A percentile compares a stretch with the other conserved stretches of the same genome.
These are phyloP conservation scores for Verticillium klebahnii DNA, from an alignment of 2,329 filamentous ascomycete genomes.

Conservation along the genomic window DNA sequence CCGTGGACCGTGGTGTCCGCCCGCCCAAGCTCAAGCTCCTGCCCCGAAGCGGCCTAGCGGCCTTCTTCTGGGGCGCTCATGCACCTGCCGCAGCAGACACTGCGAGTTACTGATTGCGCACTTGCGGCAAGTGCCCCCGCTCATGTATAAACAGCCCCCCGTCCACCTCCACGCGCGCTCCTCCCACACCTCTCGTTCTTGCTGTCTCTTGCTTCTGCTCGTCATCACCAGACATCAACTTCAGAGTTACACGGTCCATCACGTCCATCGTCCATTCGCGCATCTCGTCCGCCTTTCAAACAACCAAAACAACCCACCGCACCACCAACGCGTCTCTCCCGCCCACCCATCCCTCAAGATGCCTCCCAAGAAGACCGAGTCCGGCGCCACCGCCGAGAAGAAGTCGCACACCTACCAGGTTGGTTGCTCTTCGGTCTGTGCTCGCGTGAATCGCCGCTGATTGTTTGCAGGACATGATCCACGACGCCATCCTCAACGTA, in stretches of 20 bases:
- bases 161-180: constrained; percentile 43
- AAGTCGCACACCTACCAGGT: constrained; percentile 56
- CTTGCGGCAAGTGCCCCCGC: constrained; percentile 46
- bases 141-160: constrained; percentile 52
- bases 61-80: neutral
- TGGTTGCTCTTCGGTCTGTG: constrained; percentile 22
- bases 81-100: neutral
- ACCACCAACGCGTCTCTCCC: constrained; percentile 17
- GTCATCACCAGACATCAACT: constrained; percentile 18
- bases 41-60: constrained; percentile 2
- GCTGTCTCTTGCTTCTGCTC: constrained; percentile 17
- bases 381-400: constrained; percentile 30
- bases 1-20: neutral
- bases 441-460: constrained; percentile 27
- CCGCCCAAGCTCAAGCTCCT: constrained; percentile 1
- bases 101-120: constrained; percentile 49
- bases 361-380: constrained; percentile 55
- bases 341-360: constrained; percentile 34
- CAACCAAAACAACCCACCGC: constrained; percentile 8
- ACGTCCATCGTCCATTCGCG: constrained; percentile 14
- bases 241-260: constrained; percentile 18
- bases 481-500: constrained; percentile 58
- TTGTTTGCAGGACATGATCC: constrained; percentile 53
- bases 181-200: constrained; percentile 32
- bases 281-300: constrained; percentile 11